Percentiles rank a stretch among this genome's conserved stretches.
These are phyloP conservation scores for Leptographium radiaticola DNA, from an alignment of 2,329 filamentous ascomycete genomes.

Conservation along the genomic window DNA sequence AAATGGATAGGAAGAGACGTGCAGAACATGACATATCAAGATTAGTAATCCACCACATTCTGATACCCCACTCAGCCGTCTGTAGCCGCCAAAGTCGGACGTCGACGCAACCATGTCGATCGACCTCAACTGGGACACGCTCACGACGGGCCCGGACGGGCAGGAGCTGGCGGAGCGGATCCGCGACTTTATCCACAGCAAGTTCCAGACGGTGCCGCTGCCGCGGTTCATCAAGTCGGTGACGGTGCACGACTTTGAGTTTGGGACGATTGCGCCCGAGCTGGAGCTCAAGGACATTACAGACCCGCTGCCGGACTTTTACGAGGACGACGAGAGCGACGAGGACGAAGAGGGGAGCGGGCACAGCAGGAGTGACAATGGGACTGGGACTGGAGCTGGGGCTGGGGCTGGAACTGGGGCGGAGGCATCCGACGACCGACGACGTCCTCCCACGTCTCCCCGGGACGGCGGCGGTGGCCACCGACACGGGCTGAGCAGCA, in stretches of 20 bases:
- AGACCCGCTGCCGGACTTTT: conserved; percentile 90
- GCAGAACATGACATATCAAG: neutral
- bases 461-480: conserved; percentile 15
- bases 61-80: neutral
- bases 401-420: neutral
- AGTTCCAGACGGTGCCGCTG: conserved; percentile 82
- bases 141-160: conserved; percentile 82
- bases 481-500: conserved; percentile 14
- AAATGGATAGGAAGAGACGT: too few relatives aligned
- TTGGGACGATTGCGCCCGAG: conserved; percentile 69
- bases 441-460: too few relatives aligned
- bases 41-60: too few relatives aligned
- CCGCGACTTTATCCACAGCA: conserved; percentile 85
- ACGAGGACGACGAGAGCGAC: conserved; percentile 60
- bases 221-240: conserved; percentile 96
- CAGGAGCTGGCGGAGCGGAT: conserved; percentile 73
- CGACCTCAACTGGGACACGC: conserved; percentile 89
- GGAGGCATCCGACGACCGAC: neutral
- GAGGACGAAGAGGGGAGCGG: conserved; percentile 20
- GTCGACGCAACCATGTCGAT: conserved; percentile 60
- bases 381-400: conserved; percentile 17
- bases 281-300: conserved; percentile 95
- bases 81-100: neutral
- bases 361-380: conserved; percentile 14
- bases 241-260: conserved; percentile 85